Evolutionary conservation across 169 alveolate genomes (phyloP).

Genomic region (Ichthyophthirius multifiliis): DNA sequence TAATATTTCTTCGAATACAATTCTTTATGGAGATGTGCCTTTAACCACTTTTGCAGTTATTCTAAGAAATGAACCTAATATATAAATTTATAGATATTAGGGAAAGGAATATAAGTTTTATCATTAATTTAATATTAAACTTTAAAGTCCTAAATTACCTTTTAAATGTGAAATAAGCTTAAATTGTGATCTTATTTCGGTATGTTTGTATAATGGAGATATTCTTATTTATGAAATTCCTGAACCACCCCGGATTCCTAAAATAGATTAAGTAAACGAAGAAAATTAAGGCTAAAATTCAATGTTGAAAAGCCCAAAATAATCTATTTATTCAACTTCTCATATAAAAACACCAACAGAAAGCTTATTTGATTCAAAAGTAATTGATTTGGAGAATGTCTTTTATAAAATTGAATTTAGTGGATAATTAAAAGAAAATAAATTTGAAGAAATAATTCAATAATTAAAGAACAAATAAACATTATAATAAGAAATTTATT

Average conservation of each 20-base stretch:
- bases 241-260: slow-evolving; percentile 21
- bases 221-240: slow-evolving; percentile 29
- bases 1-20: background rate
- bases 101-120: slow-evolving; percentile 19
- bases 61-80: slow-evolving; percentile 3
- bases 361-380: background rate
- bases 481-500: background rate
- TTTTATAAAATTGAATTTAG: slow-evolving; percentile 19
- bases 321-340: background rate
- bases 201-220: slow-evolving; percentile 29
- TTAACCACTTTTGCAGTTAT: slow-evolving; percentile 20
- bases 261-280: background rate
- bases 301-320: background rate
- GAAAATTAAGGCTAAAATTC: too few relatives aligned
- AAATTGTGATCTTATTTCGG: slow-evolving; percentile 8
- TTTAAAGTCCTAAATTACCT: slow-evolving; percentile 14
- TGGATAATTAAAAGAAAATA: slow-evolving; percentile 28
- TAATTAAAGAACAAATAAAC: background rate
- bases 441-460: slow-evolving; percentile 7
- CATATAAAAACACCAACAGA: background rate
- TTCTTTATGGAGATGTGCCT: background rate
- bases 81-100: slow-evolving; percentile 15
- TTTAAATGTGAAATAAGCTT: slow-evolving; percentile 6
- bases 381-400: slow-evolving; percentile 14
- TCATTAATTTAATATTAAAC: slow-evolving; percentile 18